Conservation (phyloP, 2,329 filamentous ascomycete genomes). For the Ophiocordyceps camponoti-leonardi region DNA sequence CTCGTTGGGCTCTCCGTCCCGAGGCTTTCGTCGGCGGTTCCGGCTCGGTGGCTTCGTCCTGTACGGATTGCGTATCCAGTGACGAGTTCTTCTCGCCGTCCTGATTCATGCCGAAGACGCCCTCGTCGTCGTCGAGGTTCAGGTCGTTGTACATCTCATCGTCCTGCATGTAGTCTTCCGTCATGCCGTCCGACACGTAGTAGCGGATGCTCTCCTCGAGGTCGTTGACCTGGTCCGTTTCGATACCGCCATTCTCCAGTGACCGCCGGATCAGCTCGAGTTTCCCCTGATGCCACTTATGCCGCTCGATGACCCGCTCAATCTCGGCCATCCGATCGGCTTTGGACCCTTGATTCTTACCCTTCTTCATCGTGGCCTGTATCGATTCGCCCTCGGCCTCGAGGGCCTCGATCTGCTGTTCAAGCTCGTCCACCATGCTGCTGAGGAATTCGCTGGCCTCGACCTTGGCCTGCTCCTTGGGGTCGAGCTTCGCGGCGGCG, state of each 20-base stretch:
- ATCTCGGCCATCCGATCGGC: conserved; percentile 79
- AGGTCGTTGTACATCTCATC: conserved; percentile 92
- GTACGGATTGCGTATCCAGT: conserved; percentile 82
- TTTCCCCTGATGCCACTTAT: conserved; percentile 93
- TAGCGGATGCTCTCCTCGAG: conserved; percentile 87
- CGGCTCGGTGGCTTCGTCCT: conserved; percentile 53
- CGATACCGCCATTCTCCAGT: conserved; percentile 82
- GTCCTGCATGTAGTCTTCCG: conserved; percentile 82
- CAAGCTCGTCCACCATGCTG: conserved; percentile 77
- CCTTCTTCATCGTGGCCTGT: conserved; percentile 84
- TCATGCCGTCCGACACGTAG: conserved; percentile 81
- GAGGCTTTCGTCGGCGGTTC: conserved; percentile 26
- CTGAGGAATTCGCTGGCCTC: conserved; percentile 78
- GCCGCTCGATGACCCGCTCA: conserved; percentile 67
- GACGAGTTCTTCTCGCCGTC: conserved; percentile 86
- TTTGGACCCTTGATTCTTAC: conserved; percentile 72
- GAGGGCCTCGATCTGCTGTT: conserved; percentile 79
- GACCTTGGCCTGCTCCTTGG: conserved; percentile 90
- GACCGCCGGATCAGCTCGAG: conserved; percentile 80
- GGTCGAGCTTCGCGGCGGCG: conserved; percentile 81
- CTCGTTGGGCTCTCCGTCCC: conserved; percentile 35
- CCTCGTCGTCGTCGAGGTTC: conserved; percentile 83
- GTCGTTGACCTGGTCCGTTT: conserved; percentile 71
- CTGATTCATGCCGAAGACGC: conserved; percentile 59
- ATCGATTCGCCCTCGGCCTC: conserved; percentile 81